Evolutionary conservation across 75 land plant genomes (phyloP), one percentile per base, ranked within the genome.

Genomic region (Adiantum capillusveneris): DNA sequence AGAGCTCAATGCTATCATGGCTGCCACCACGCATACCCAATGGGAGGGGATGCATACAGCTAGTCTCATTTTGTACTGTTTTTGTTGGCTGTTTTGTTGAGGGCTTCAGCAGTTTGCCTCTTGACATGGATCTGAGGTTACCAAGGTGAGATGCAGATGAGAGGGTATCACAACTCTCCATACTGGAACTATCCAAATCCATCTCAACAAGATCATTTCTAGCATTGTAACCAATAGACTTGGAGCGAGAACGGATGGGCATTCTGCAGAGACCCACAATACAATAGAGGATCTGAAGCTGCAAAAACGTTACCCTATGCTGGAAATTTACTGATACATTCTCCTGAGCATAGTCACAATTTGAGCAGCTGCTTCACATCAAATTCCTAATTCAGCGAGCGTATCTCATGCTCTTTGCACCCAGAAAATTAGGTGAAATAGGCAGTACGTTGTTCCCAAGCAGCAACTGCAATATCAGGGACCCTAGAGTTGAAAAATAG

Each of bases 1-100:
- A 46, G 14, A 46, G 49, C 49, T 46, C 49, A 7, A 46, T 20
- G 14, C 49, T 46, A 20, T 46, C 49, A 46, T 46, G 49, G 49
- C 49, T 46, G 2, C 5, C 49, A 46, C 2, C 17, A 46, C 14
- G 6, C 49, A 1, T 46, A 2, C 5, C 14, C 17, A 17, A 9
- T 20, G 14, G n/a, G 12, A n/a, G 14, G 2, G 49, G 2, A 6
- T 17, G 49, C 5, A 17, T 46, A 5, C 17, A 7, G 12, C 49
- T n/a, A 5, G 49, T 17, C 14, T 6, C 21, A 17, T 17, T 17
- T 2, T n/a, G 5, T 5, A 2, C 49, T 46, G 49, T 2, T 20
- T 17, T 14, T 46, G 49, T 2, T 46, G 49, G n/a, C n/a, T 17
- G 21, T 14, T 1, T 14, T 6, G 17, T 6, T 17, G 49, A 17